These are phyloP conservation scores for Gillenia trifoliata DNA, from an alignment of 306 rosid species.

Conservation along the genomic window DNA sequence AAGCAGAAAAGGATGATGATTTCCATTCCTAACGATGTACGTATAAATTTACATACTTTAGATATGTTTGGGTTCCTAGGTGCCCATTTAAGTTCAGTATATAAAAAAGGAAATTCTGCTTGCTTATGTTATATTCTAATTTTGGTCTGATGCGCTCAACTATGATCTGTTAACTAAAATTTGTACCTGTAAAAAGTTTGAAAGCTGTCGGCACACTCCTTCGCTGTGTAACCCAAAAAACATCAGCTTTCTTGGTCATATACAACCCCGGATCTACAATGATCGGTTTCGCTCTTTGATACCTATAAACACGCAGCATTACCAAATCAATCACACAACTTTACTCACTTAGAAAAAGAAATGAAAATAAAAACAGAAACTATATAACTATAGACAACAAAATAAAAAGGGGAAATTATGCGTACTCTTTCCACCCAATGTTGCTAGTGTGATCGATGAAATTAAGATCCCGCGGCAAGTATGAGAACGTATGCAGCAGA, in stretches of 20 bases:
- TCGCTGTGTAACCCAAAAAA: slow-evolving; percentile 88
- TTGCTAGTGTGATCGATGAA: slow-evolving; percentile 95
- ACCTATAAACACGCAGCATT: slow-evolving; percentile 32
- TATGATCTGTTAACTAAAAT: background rate
- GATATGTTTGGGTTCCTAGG: background rate
- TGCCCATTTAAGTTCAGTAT: background rate
- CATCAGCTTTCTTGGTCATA: slow-evolving; percentile 82
- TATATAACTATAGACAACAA: background rate
- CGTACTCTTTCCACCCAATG: slow-evolving; percentile 99
- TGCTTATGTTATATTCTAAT: no score
- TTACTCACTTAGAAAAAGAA: background rate
- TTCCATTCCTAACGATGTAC: slow-evolving; percentile 7
- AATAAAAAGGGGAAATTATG: background rate
- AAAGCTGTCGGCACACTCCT: slow-evolving; percentile 98
- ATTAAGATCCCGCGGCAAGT: slow-evolving; percentile 90
- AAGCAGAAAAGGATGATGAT: background rate
- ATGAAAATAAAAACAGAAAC: background rate
- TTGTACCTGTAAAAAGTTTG: slow-evolving; percentile 87
- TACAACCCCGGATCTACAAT: slow-evolving; percentile 94
- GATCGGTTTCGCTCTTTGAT: slow-evolving; percentile 82
- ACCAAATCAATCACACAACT: slow-evolving; percentile 16
- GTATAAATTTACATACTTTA: background rate
- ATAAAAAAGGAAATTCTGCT: no score
- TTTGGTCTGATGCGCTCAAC: no score
- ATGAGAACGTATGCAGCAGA: slow-evolving; percentile 84